phyloP scores from a whole-genome alignment of 2,329 filamentous ascomycete species.

The Hypoxylon sp. region DNA sequence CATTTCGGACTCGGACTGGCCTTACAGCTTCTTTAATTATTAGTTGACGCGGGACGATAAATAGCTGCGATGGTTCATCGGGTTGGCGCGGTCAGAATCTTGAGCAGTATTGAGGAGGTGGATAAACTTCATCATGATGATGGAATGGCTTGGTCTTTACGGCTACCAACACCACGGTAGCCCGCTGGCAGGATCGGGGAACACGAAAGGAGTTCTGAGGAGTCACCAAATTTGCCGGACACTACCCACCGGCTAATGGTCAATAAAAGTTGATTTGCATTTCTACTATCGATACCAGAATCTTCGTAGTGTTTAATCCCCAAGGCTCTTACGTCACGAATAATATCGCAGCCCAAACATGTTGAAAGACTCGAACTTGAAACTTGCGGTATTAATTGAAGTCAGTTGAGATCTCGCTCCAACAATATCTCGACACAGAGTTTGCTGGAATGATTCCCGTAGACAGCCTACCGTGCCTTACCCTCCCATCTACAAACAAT shows the following conservation, averaged over 20 bases:
- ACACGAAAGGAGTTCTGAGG: conserved; percentile 46
- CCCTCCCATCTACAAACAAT: not conserved
- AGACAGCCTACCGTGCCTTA: not conserved
- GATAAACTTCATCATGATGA: conserved; percentile 35
- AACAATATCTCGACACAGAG: no score
- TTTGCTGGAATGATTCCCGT: no score
- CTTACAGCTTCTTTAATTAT: conserved; percentile 43
- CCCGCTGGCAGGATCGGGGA: conserved; percentile 41
- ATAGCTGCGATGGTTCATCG: conserved; percentile 24
- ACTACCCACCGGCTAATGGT: conserved; percentile 34
- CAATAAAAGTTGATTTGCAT: conserved; percentile 45
- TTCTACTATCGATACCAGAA: conserved; percentile 19
- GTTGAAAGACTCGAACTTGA: not conserved
- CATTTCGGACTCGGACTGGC: conserved; percentile 33
- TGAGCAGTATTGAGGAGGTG: conserved; percentile 28
- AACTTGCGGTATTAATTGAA: not conserved
- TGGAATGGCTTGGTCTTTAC: conserved; percentile 37
- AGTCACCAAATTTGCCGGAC: conserved; percentile 32
- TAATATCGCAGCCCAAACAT: not conserved
- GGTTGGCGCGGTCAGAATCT: conserved; percentile 28
- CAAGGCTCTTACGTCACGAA: not conserved
- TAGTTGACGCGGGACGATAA: conserved; percentile 41
- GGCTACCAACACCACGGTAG: conserved; percentile 31
- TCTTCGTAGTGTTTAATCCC: conserved; percentile 5
- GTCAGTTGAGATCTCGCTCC: not conserved